Evolutionary conservation across 306 rosid genomes (phyloP).

Genomic region (Alnus rubra): DNA sequence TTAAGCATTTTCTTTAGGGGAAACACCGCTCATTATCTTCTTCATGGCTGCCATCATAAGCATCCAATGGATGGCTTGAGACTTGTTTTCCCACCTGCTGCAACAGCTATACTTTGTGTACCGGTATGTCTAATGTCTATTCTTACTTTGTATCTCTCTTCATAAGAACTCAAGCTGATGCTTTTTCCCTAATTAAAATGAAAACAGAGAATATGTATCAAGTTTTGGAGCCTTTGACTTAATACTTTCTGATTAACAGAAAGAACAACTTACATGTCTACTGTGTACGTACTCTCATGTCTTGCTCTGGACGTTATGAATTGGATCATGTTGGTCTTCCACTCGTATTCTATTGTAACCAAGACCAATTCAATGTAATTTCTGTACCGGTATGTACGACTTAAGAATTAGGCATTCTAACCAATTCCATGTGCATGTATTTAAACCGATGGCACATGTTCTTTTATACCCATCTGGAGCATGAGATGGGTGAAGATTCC

Average conservation of each 20-base stretch:
- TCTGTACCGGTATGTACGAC: not conserved
- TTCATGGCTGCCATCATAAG: conserved; percentile 98
- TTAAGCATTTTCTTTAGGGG: conserved; percentile 49
- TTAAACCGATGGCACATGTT: not conserved
- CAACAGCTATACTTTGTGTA: conserved; percentile 66
- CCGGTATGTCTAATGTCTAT: conserved; percentile 60
- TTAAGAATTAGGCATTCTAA: not conserved
- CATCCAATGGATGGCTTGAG: conserved; percentile 98
- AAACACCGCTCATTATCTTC: conserved; percentile 85
- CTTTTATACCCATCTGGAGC: not conserved
- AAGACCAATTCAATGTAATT: not conserved
- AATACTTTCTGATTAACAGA: not conserved
- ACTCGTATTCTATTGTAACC: not conserved
- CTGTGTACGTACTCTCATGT: not conserved
- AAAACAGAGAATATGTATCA: not conserved
- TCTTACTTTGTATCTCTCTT: conserved; percentile 2
- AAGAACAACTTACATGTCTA: not conserved
- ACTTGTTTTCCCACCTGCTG: conserved; percentile 95
- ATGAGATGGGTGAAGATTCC: not conserved
- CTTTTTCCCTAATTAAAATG: not conserved
- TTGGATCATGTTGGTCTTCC: not conserved
- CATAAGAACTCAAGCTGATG: not conserved
- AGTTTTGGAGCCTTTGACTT: not conserved
- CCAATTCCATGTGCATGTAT: not conserved
- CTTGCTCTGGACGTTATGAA: not conserved